Evolutionary conservation across 2,329 filamentous ascomycete species (phyloP), one percentile per base, ranked within the genome.

Genomic region (Pseudomassariella vexata): DNA sequence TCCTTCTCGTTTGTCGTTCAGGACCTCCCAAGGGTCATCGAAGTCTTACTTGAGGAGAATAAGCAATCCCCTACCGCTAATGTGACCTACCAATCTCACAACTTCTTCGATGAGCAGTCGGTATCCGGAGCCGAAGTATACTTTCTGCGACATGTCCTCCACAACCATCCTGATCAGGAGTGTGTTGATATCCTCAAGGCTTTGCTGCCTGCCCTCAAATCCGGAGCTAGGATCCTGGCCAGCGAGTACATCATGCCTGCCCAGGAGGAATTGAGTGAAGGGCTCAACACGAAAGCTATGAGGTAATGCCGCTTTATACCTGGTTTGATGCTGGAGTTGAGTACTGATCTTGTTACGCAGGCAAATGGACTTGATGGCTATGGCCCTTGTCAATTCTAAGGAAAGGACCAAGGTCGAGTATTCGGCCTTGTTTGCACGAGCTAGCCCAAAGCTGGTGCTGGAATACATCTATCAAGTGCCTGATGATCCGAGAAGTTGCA

Each of bases 1-100:
- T 60, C 66, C 23, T 62, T 76, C 42, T 62, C 57, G 27, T 76
- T 77, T 46, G 52, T 77, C 10, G 73, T 76, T 16, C 70, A 76
- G 45, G 73, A 76, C 40, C 52, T 73, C 18, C 52, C 53, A n/a
- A 63, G 60, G 41, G 72, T 65, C 11, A 52, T 75, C 10, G 56
- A 59, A 6, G 65, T 59, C 26, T n/a, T n/a, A n/a, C n/a, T n/a
- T n/a, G n/a, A 68, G 67, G 3, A 68, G 69, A 0, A 52, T 50
- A 14, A 63, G 67, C 0, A 45, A 66, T 20, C 61, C 69, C 19
- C 6, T 30, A 6, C 34, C 38, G 25, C 9, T 43, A n/a, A 34
- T 29, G 6, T 19, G 23, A 9, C 43, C 42, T 16, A 39, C 56
- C 9, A n/a, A 30, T 4, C 48, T 53, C 61, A 71, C 46, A 56